Percentiles rank a stretch among this genome's conserved stretches.
These are phyloP conservation scores for Thalia dealbata DNA, from an alignment of 176 grass and related monocot genomes.

Conservation along the genomic window DNA sequence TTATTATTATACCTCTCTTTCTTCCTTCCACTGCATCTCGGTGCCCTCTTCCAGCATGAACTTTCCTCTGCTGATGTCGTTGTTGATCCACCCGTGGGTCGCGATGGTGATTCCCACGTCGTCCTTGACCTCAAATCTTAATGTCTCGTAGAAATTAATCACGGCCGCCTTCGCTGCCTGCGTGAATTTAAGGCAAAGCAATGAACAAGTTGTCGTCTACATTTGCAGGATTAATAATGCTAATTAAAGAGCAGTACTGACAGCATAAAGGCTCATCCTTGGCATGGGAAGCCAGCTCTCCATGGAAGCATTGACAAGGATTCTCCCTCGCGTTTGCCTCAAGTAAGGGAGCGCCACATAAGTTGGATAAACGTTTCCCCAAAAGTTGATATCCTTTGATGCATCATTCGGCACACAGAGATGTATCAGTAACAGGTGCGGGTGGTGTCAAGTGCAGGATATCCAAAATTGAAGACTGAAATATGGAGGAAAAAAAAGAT, in stretches of 20 bases:
- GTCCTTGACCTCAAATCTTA: constrained; percentile 66
- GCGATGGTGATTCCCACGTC: constrained; percentile 61
- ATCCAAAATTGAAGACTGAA: too few relatives aligned
- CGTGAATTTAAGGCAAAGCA: neutral
- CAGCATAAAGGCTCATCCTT: constrained; percentile 76
- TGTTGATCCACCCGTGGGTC: constrained; percentile 68
- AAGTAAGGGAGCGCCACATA: constrained; percentile 59
- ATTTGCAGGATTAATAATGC: too few relatives aligned
- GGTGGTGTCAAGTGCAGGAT: too few relatives aligned
- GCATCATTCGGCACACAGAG: neutral
- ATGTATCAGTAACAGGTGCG: too few relatives aligned
- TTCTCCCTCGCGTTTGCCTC: constrained; percentile 44
- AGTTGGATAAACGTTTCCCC: constrained; percentile 90
- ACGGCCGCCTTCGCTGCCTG: constrained; percentile 81
- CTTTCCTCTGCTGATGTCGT: constrained; percentile 36
- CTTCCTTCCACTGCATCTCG: constrained; percentile 51
- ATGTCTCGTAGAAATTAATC: constrained; percentile 78
- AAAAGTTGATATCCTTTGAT: constrained; percentile 83
- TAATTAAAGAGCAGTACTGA: constrained; percentile 27
- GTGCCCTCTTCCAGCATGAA: constrained; percentile 58
- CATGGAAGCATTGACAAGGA: constrained; percentile 78
- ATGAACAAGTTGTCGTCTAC: neutral
- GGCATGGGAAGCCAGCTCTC: constrained; percentile 88
- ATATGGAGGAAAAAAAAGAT: too few relatives aligned
- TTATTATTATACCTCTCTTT: constrained; percentile 56